Percentiles rank a stretch among this genome's conserved stretches.
Evolutionary conservation across 495 filamentous ascomycete species (phyloP).

Genomic region (Penicillium pancosmium): DNA sequence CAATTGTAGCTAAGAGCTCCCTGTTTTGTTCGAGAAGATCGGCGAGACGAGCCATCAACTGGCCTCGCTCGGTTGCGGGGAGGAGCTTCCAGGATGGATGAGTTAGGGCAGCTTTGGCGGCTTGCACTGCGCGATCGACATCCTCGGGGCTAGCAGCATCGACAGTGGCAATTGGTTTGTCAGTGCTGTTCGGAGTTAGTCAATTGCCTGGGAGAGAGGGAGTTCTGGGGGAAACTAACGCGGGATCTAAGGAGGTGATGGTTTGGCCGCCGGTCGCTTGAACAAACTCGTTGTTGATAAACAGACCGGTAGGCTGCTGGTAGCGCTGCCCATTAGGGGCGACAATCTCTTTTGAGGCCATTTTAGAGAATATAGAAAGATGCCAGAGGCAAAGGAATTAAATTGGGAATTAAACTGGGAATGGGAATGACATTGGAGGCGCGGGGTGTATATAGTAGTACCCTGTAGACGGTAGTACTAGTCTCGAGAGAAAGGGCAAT

Average conservation of each 20-base stretch:
- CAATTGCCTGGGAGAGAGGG: slow-evolving; percentile 11
- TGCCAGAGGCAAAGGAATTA: not conserved
- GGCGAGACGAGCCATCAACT: slow-evolving; percentile 73
- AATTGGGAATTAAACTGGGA: not conserved
- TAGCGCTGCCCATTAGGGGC: slow-evolving; percentile 88
- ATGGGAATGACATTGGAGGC: not conserved
- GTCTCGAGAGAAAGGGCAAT: not conserved
- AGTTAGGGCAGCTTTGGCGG: slow-evolving; percentile 78
- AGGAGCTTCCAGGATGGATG: slow-evolving; percentile 79
- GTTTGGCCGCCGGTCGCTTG: slow-evolving; percentile 70
- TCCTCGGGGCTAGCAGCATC: slow-evolving; percentile 78
- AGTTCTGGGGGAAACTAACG: slow-evolving; percentile 25
- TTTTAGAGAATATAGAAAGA: not conserved
- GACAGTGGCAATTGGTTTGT: slow-evolving; percentile 81
- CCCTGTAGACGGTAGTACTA: too few species aligned
- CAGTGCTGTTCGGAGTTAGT: slow-evolving; percentile 68
- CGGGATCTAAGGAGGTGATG: slow-evolving; percentile 76
- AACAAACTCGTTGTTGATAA: slow-evolving; percentile 95
- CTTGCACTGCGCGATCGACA: slow-evolving; percentile 80
- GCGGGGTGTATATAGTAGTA: not conserved
- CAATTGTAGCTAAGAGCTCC: slow-evolving; percentile 82
- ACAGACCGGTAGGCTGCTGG: slow-evolving; percentile 78
- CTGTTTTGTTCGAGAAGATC: slow-evolving; percentile 69
- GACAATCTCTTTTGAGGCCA: slow-evolving; percentile 63
- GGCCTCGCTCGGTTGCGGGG: slow-evolving; percentile 71